Evolutionary conservation across 371 early-diverging fungal species (phyloP).

Genomic region (Syncephalastrum contaminatum): DNA sequence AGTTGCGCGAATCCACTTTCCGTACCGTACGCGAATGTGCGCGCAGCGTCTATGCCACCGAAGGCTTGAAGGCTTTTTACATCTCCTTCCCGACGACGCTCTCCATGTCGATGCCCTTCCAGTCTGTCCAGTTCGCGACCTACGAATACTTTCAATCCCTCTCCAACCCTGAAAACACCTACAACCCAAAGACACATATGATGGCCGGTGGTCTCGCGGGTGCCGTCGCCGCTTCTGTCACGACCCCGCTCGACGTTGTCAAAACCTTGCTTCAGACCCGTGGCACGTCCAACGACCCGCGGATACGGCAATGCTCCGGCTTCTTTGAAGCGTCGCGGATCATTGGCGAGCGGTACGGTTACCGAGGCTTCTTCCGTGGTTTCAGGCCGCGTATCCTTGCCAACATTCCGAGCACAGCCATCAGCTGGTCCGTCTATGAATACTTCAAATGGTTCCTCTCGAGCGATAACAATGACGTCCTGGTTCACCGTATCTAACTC

Average conservation of each 20-base stretch:
- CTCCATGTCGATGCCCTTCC: constrained; percentile 91
- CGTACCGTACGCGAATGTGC: constrained; percentile 72
- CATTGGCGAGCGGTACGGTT: constrained; percentile 75
- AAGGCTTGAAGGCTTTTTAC: constrained; percentile 88
- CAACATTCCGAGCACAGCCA: constrained; percentile 92
- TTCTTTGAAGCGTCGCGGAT: constrained; percentile 69
- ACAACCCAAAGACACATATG: constrained; percentile 86
- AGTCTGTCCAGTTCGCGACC: constrained; percentile 86
- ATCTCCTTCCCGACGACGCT: constrained; percentile 92
- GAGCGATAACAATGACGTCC: background rate
- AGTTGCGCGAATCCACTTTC: constrained; percentile 70
- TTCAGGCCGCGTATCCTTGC: constrained; percentile 80
- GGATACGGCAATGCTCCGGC: constrained; percentile 69
- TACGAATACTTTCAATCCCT: constrained; percentile 82
- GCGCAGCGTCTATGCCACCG: constrained; percentile 57
- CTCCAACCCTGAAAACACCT: constrained; percentile 75
- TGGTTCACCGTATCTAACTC: no score
- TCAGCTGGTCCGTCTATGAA: constrained; percentile 93
- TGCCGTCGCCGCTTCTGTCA: constrained; percentile 85
- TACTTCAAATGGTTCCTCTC: constrained; percentile 73
- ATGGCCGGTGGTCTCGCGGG: constrained; percentile 90
- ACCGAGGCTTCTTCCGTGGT: constrained; percentile 82
- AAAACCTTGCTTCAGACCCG: constrained; percentile 94
- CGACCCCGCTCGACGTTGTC: constrained; percentile 91
- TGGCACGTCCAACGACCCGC: constrained; percentile 68